Conservation (phyloP, 352 stramenopile species). For the Pythium folliculosum region DNA sequence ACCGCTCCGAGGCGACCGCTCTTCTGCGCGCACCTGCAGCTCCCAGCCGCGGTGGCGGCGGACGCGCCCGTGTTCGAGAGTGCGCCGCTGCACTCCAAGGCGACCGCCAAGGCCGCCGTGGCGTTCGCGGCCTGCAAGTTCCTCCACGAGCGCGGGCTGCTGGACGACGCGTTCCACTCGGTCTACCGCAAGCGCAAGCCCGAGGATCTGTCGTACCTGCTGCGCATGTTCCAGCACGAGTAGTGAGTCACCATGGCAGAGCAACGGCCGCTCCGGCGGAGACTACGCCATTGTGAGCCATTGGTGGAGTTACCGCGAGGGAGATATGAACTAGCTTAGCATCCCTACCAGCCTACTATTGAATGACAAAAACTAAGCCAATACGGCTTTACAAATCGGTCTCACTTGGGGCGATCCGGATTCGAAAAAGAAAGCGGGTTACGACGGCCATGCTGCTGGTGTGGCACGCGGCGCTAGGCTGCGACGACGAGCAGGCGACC, state of each 20-base stretch:
- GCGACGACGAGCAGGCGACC: constrained; percentile 64
- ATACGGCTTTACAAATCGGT: too few relatives aligned
- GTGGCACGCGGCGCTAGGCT: constrained; percentile 64
- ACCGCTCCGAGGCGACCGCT: constrained; percentile 26
- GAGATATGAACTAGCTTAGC: too few relatives aligned
- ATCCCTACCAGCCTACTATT: too few relatives aligned
- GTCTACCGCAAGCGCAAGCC: constrained; percentile 69
- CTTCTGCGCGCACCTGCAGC: constrained; percentile 53
- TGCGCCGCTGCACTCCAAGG: constrained; percentile 53
- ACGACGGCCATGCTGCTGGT: too few relatives aligned
- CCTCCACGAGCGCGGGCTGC: constrained; percentile 46
- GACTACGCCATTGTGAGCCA: too few relatives aligned
- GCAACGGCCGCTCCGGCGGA: too few relatives aligned
- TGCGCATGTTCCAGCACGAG: constrained; percentile 11
- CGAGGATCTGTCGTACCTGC: constrained; percentile 51
- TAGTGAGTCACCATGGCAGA: too few relatives aligned
- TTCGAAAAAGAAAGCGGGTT: too few relatives aligned
- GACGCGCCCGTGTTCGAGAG: constrained; percentile 49
- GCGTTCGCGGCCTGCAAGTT: constrained; percentile 60
- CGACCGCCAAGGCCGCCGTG: constrained; percentile 52
- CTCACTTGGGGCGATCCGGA: too few relatives aligned
- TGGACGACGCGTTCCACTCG: constrained; percentile 75
- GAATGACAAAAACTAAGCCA: background rate
- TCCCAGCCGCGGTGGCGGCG: constrained; percentile 60
- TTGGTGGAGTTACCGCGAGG: too few relatives aligned